Evolutionary conservation across 2,329 filamentous ascomycete genomes (phyloP), one percentile per base, ranked within the genome.

Genomic region (Balansia obtecta): DNA sequence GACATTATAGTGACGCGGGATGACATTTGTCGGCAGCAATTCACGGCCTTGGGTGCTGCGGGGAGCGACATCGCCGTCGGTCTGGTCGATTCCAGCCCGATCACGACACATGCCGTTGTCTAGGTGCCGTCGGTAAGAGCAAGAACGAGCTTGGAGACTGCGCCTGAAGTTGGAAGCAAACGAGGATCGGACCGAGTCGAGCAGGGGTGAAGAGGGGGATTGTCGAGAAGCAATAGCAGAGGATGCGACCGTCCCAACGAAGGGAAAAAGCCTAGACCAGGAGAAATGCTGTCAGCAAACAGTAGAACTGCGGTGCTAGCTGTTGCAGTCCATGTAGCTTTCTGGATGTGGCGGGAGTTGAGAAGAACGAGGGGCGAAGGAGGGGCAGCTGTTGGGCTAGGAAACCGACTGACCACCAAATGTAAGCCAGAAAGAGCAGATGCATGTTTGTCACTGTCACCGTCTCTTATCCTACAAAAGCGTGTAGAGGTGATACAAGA

Each of bases 1-100:
- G 59, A 97, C 71, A 67, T 95, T 82, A 70, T 97, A 97, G 71
- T 97, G 89, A 39, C 77, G 71, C n/a, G 91, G 90, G 66, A 91
- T 85, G 61, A 96, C 88, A 63, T 96, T 95, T 69, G 83, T 82
- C 48, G 91, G 93, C 60, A 97, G 77, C 57, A 97, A 84, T 73
- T 95, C 86, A 60, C 91, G 83, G 39, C 57, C 60, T 16, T 62
- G 69, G 44, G 50, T 34, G 30, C 44, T 50, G 18, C 51, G 46
- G 18, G 56, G 40, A 48, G 54, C 51, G 15, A 52, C 53, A 50
- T 63, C 63, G 51, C 62, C 64, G 56, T 65, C 61, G 50, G 61
- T 61, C 59, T 59, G 56, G 39, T 66, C 67, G 58, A 61, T 56
- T 41, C 57, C 59, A 39, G 64, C 62, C 40, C 66, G 66, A 46